A percentile compares a stretch with the other conserved stretches of the same genome.
Evolutionary conservation across 2,329 filamentous ascomycete genomes (phyloP).

Genomic region (Chrysosphaeria jannelii): DNA sequence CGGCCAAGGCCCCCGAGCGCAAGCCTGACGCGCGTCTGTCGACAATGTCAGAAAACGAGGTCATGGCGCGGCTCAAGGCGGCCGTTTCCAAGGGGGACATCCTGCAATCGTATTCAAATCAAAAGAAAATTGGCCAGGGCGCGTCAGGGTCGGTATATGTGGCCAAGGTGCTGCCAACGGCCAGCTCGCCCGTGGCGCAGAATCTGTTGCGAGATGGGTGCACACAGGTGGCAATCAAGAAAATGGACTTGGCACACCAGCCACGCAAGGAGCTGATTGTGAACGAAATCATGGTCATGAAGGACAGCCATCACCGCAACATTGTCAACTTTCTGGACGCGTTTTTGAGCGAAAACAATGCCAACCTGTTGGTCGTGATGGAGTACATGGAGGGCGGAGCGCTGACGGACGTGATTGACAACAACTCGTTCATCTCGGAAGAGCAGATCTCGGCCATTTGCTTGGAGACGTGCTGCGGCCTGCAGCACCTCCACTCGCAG

Average conservation of each 20-base stretch:
- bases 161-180: constrained; percentile 72
- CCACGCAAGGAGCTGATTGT: constrained; percentile 95
- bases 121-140: constrained; percentile 98
- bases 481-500: constrained; percentile 81
- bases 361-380: constrained; percentile 98
- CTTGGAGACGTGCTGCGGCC: constrained; percentile 79
- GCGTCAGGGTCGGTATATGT: constrained; percentile 96
- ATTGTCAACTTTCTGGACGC: constrained; percentile 98
- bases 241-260: constrained; percentile 96
- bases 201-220: constrained; percentile 45
- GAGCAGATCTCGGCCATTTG: constrained; percentile 97
- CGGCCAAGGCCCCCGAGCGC: constrained; percentile 50
- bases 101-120: constrained; percentile 86
- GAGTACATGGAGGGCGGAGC: constrained; percentile 99
- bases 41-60: constrained; percentile 86
- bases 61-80: constrained; percentile 84
- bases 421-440: constrained; percentile 78
- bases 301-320: constrained; percentile 90
- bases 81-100: constrained; percentile 91
- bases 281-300: constrained; percentile 99
- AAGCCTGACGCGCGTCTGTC: constrained; percentile 95
- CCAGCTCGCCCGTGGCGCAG: constrained; percentile 50
- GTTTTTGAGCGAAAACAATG: constrained; percentile 79
- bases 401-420: constrained; percentile 93
- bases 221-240: constrained; percentile 91